Evolutionary conservation across 495 filamentous ascomycete genomes (phyloP), one percentile per base, ranked within the genome.

Genomic region (Penicillium steckii): DNA sequence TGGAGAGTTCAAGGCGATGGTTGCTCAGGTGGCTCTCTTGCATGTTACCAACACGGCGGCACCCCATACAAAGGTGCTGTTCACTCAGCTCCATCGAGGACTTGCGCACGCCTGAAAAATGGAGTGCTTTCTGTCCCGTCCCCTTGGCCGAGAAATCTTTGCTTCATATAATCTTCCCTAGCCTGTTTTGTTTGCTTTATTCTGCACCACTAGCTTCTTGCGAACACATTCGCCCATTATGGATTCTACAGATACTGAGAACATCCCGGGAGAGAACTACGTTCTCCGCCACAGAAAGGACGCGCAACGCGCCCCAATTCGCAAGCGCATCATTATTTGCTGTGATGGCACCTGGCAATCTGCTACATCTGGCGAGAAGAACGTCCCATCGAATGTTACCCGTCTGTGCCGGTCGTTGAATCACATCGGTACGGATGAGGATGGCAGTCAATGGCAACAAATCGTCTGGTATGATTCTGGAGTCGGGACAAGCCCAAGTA

Each of bases 391-490:
- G 3, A 64, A 64, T n/a, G 48, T 64, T 38, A 50, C 53, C 18
- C 44, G 46, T 8, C 46, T 60, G 10, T 51, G 52, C 24, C 57
- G 59, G 19, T 23, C 50, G 3, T 30, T 65, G 9, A 53, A 32
- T 9, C 49, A 38, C 10, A 30, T 37, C 15, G 57, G 52, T 8
- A 40, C 43, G 3, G 49, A 51, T 35, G 22, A 24, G 8, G 2
- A 50, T 9, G 56, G 60, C 0, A 50, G 55, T 5, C 23, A 45
- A 8, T 44, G 50, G 44, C 57, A 57, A 18, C 61, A 64, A 37
- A 49, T 64, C 22, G 61, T 64, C 23, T 64, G 38, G 25, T 64
- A 64, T n/a, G 50, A 64, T 33, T 56, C 57, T 1, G 61, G 61
- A 15, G 32, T 64, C 10, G 57, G 61, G n/a, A 41, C 38, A 1